Percentiles rank a stretch among this genome's conserved stretches.
Conservation (phyloP, 139 green algal species). For the Astrephomene gubernaculifera region DNA sequence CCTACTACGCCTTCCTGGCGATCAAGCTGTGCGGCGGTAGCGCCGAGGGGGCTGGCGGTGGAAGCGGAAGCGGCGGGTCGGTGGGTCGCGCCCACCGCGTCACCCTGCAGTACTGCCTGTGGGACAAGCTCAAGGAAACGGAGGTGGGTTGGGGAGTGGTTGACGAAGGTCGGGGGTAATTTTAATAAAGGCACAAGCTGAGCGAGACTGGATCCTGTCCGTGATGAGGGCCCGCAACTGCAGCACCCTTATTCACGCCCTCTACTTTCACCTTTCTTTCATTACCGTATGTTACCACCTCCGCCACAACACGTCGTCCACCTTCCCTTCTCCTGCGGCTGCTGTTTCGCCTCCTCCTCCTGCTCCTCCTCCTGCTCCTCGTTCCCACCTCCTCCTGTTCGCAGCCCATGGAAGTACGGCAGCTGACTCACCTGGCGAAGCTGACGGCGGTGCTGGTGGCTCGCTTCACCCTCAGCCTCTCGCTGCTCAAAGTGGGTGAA, state of each 20-base stretch:
- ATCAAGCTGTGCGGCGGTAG: conserved; percentile 60
- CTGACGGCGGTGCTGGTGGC: conserved; percentile 44
- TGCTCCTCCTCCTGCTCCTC: too few relatives aligned
- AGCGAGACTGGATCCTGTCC: too few relatives aligned
- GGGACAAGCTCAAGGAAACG: conserved; percentile 82
- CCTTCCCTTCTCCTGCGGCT: too few relatives aligned
- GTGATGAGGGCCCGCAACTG: too few relatives aligned
- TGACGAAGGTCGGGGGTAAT: too few relatives aligned
- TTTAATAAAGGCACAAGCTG: too few relatives aligned
- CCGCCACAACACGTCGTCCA: too few relatives aligned
- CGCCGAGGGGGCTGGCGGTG: background rate
- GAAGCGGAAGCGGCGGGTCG: conserved; percentile 10
- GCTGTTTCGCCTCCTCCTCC: too few relatives aligned
- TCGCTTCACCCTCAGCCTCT: conserved; percentile 24
- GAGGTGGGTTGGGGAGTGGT: conserved; percentile 6
- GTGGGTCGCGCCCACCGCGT: conserved; percentile 44
- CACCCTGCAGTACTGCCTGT: conserved; percentile 81
- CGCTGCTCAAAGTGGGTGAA: conserved; percentile 41
- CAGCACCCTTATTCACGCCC: too few relatives aligned
- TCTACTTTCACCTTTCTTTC: too few relatives aligned
- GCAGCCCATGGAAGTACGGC: conserved; percentile 48
- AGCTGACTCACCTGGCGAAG: conserved; percentile 66
- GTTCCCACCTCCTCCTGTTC: too few relatives aligned
- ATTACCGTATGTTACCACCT: too few relatives aligned
- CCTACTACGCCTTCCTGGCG: conserved; percentile 84